Evolutionary conservation across 495 filamentous ascomycete species (phyloP).

Genomic region (Podospora appendiculata): DNA sequence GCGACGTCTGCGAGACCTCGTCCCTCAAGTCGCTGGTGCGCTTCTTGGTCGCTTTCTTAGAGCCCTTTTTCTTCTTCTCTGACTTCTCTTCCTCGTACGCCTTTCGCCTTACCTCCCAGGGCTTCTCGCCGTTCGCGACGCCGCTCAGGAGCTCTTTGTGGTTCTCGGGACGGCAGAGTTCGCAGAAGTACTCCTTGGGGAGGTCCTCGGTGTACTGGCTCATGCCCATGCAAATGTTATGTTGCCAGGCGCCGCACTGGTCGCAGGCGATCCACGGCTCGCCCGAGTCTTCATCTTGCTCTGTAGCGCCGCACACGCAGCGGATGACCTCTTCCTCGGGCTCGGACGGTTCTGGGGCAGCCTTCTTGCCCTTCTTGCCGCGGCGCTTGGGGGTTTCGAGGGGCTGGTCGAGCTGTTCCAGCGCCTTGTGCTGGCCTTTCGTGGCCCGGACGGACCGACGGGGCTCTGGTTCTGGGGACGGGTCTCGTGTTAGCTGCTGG

Average conservation of each 20-base stretch:
- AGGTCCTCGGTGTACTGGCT: conserved; percentile 66
- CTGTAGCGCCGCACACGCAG: conserved; percentile 84
- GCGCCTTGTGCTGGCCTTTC: conserved; percentile 89
- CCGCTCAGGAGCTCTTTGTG: conserved; percentile 69
- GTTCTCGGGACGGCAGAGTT: conserved; percentile 75
- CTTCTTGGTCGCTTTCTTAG: conserved; percentile 42
- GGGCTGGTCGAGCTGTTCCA: conserved; percentile 58
- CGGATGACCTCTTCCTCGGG: conserved; percentile 65
- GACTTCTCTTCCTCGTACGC: conserved; percentile 38
- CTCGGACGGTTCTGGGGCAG: conserved; percentile 49
- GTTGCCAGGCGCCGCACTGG: conserved; percentile 86
- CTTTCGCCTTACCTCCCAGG: conserved; percentile 67
- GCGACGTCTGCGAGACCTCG: conserved; percentile 23
- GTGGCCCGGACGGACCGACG: conserved; percentile 91
- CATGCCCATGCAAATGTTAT: conserved; percentile 90
- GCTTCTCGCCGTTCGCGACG: conserved; percentile 69
- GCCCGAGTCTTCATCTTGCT: conserved; percentile 73
- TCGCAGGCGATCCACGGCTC: conserved; percentile 92
- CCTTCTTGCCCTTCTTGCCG: conserved; percentile 50
- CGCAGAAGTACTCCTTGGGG: conserved; percentile 79
- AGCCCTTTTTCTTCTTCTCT: conserved; percentile 36
- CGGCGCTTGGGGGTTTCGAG: conserved; percentile 56
- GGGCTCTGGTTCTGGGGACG: conserved; percentile 57
- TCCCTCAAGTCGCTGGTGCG: conserved; percentile 43
- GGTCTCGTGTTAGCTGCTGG: conserved; percentile 13